A percentile compares a stretch with the other conserved stretches of the same genome.
phyloP scores from a whole-genome alignment of 306 rosid species.

The Vigna radiata region DNA sequence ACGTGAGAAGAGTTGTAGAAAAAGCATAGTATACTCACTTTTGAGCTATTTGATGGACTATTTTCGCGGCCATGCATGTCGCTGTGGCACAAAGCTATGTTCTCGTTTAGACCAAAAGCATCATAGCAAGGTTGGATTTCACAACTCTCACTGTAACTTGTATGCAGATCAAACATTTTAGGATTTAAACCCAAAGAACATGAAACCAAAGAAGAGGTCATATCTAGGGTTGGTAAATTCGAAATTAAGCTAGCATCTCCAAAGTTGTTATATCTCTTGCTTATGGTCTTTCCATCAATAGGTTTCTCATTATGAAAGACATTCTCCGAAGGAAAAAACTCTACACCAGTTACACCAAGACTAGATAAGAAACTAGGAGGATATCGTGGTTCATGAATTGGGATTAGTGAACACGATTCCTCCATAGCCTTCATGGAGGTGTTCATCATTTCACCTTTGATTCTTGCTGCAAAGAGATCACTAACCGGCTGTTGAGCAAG shows the following conservation, averaged over 20 bases:
- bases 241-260: constrained; percentile 38
- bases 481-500: constrained; percentile 29
- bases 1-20: constrained; percentile 4
- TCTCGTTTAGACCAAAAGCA: constrained; percentile 37
- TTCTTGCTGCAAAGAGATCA: constrained; percentile 20
- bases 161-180: constrained; percentile 48
- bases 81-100: constrained; percentile 39
- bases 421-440: neutral
- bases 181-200: constrained; percentile 51
- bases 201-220: constrained; percentile 50
- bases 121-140: constrained; percentile 33
- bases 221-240: constrained; percentile 26
- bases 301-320: constrained; percentile 8
- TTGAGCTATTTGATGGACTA: constrained; percentile 63
- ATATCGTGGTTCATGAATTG: constrained; percentile 26
- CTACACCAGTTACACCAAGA: constrained; percentile 34
- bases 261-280: constrained; percentile 37
- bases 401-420: constrained; percentile 4
- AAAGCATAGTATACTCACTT: constrained; percentile 43
- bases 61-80: constrained; percentile 43
- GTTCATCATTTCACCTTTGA: neutral
- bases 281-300: constrained; percentile 40
- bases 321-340: constrained; percentile 29
- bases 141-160: constrained; percentile 24
- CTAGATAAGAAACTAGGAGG: constrained; percentile 34